A percentile compares a stretch with the other conserved stretches of the same genome.
phyloP scores from a whole-genome alignment of 1,284 basidiomycete genomes.

The Rhodotorula sp. region DNA sequence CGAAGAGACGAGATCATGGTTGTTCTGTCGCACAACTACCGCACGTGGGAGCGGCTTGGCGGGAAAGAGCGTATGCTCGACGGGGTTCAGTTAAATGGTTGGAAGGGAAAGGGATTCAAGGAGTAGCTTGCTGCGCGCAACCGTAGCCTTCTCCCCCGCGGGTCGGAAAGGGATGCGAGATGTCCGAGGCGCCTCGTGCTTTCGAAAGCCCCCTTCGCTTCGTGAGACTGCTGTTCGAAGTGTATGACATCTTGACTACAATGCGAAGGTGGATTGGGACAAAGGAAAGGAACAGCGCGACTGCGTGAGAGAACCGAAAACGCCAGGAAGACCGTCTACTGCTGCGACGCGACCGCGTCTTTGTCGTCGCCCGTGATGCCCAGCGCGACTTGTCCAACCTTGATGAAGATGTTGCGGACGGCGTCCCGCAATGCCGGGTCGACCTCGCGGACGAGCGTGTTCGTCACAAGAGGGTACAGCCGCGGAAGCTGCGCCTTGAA shows the following conservation, averaged over 20 bases:
- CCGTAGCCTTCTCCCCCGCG: too few relatives aligned
- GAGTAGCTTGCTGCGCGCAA: too few relatives aligned
- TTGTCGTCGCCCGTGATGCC: slow-evolving; percentile 12
- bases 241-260: too few relatives aligned
- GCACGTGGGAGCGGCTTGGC: slow-evolving; percentile 19
- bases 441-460: slow-evolving; percentile 75
- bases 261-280: too few relatives aligned
- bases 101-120: slow-evolving; percentile 28
- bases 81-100: slow-evolving; percentile 17
- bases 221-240: too few relatives aligned
- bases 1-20: slow-evolving; percentile 21
- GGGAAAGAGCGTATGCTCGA: background rate
- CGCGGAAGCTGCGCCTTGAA: slow-evolving; percentile 77
- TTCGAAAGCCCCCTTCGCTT: too few relatives aligned
- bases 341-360: background rate
- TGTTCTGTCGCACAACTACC: slow-evolving; percentile 24
- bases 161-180: too few relatives aligned
- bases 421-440: slow-evolving; percentile 75
- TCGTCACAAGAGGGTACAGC: slow-evolving; percentile 81
- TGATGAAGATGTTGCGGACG: slow-evolving; percentile 71
- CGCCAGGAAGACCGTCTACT: too few relatives aligned
- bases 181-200: too few relatives aligned
- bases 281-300: too few relatives aligned
- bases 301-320: too few relatives aligned
- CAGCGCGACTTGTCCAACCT: slow-evolving; percentile 36